These are phyloP conservation scores for Meyerozyma elateridarum DNA, from an alignment of 1,139 yeast genomes.

Conservation along the genomic window DNA sequence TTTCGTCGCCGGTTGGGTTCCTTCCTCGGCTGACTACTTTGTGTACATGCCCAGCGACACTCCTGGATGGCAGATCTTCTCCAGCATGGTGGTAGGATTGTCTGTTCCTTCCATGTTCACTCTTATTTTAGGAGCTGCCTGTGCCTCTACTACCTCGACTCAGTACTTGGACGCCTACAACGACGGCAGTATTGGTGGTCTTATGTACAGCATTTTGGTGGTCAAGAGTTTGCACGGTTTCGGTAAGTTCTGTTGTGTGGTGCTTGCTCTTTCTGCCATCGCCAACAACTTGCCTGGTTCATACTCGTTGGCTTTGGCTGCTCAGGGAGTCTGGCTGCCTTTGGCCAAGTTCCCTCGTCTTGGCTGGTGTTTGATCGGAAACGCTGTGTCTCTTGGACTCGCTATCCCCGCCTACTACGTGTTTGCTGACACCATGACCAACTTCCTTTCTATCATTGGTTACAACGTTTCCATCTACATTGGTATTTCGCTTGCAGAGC, in stretches of 20 bases:
- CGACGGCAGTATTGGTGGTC: conserved; percentile 25
- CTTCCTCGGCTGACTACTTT: conserved; percentile 28
- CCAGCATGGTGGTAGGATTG: conserved; percentile 25
- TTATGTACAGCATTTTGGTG: conserved; percentile 25
- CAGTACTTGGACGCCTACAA: conserved; percentile 18
- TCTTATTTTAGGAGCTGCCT: conserved; percentile 26
- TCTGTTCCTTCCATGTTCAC: conserved; percentile 24
- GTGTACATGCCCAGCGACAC: conserved; percentile 25
- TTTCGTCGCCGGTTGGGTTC: conserved; percentile 28
- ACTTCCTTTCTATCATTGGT: conserved; percentile 27
- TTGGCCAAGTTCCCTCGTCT: conserved; percentile 26
- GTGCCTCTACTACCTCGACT: conserved; percentile 22
- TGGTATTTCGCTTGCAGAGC: conserved; percentile 25
- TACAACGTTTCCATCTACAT: conserved; percentile 28
- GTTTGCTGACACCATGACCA: conserved; percentile 24
- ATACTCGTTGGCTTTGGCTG: conserved; percentile 25
- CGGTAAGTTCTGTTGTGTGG: conserved; percentile 27
- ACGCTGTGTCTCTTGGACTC: conserved; percentile 24
- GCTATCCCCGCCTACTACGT: conserved; percentile 30
- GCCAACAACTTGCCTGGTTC: conserved; percentile 29
- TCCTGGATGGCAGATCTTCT: conserved; percentile 21
- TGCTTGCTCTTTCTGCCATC: conserved; percentile 25
- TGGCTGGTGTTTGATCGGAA: conserved; percentile 28
- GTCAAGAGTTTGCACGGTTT: conserved; percentile 26
- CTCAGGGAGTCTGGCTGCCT: conserved; percentile 26